Conservation (phyloP, 345 rosid genomes). For the Orychophragmus violaceus region DNA sequence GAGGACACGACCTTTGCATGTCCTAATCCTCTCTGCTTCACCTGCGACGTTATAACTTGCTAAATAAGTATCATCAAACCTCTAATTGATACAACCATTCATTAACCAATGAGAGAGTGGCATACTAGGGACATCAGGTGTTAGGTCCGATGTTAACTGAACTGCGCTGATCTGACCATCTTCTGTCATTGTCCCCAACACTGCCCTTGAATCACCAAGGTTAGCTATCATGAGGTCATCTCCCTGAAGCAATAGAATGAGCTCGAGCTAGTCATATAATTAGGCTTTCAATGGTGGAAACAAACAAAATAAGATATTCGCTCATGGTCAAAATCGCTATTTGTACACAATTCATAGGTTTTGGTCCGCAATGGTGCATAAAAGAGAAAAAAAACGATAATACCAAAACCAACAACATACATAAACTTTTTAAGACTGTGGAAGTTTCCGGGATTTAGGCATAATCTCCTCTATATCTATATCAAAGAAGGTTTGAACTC, state of each 20-base stretch:
- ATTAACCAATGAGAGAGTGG: background rate
- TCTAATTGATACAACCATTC: background rate
- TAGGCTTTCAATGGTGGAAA: background rate
- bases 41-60: conserved; percentile 30
- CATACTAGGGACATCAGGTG: conserved; percentile 72
- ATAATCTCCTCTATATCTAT: no score
- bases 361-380: background rate
- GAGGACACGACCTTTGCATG: conserved; percentile 64
- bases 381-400: no score
- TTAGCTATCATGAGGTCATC: conserved; percentile 72
- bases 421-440: no score
- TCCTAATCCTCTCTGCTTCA: conserved; percentile 77
- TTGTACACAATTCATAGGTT: background rate
- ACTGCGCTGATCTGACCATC: conserved; percentile 42
- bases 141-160: conserved; percentile 73
- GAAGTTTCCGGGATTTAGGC: no score
- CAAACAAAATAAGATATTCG: background rate
- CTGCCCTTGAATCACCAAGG: conserved; percentile 91
- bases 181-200: conserved; percentile 52
- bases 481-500: no score
- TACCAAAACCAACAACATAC: no score
- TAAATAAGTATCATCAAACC: background rate
- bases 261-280: background rate
- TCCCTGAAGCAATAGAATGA: conserved; percentile 35
- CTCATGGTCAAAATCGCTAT: background rate